A percentile compares a stretch with the other conserved stretches of the same genome.
phyloP scores from a whole-genome alignment of 208 protist species.

The Trypanosoma avium region DNA sequence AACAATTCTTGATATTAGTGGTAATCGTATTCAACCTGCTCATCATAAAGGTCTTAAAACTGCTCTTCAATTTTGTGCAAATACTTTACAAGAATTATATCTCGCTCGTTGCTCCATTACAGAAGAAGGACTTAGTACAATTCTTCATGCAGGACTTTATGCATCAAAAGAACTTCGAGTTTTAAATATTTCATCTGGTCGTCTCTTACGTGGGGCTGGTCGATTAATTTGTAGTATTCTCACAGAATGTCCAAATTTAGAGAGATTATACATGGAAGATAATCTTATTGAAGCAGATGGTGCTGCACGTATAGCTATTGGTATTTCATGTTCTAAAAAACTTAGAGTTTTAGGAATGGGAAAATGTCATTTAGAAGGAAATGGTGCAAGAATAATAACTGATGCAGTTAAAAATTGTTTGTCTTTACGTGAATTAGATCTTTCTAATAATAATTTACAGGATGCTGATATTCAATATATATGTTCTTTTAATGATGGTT shows the following conservation, averaged over 20 bases:
- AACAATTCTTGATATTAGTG: constrained; percentile 37
- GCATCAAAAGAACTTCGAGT: constrained; percentile 32
- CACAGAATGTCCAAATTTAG: constrained; percentile 36
- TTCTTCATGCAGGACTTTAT: constrained; percentile 27
- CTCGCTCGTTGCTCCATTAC: constrained; percentile 35
- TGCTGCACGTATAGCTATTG: constrained; percentile 42
- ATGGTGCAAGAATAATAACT: constrained; percentile 46
- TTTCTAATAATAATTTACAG: constrained; percentile 64
- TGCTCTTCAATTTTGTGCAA: constrained; percentile 29
- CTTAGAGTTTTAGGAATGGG: constrained; percentile 44
- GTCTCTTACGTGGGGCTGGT: constrained; percentile 47
- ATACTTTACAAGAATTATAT: constrained; percentile 46
- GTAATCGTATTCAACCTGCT: constrained; percentile 37
- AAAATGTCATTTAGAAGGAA: constrained; percentile 47
- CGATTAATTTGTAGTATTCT: constrained; percentile 41
- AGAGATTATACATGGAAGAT: constrained; percentile 43
- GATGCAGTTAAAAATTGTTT: constrained; percentile 35
- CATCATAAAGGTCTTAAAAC: constrained; percentile 32
- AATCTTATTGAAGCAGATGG: constrained; percentile 66
- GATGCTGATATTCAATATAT: constrained; percentile 49
- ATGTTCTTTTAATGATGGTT: constrained; percentile 36
- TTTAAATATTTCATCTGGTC: constrained; percentile 50
- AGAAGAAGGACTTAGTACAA: constrained; percentile 31
- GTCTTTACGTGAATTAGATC: constrained; percentile 58
- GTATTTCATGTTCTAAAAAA: constrained; percentile 34